Evolutionary conservation across 2,329 filamentous ascomycete species (phyloP).

Genomic region (Fusarium stilboides): DNA sequence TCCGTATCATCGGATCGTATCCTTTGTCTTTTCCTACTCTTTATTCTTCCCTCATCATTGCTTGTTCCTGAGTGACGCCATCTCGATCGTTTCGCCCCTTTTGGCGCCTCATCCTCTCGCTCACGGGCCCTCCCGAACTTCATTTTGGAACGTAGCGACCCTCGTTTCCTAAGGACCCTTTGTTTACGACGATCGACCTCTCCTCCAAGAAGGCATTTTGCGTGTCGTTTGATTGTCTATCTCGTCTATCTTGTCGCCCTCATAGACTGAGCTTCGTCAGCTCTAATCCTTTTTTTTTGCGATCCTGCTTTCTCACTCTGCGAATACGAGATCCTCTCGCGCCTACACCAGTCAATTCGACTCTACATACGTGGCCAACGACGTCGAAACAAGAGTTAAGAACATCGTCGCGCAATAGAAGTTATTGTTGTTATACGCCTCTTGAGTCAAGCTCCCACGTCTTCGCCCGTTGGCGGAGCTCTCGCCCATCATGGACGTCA

Average conservation of each 20-base stretch:
- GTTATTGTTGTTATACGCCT: not conserved
- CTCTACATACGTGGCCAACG: conserved; percentile 12
- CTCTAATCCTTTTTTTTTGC: conserved; percentile 18
- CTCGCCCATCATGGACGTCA: conserved; percentile 45
- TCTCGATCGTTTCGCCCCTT: conserved; percentile 39
- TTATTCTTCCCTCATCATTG: conserved; percentile 29
- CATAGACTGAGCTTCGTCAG: conserved; percentile 20
- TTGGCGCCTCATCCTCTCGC: conserved; percentile 35
- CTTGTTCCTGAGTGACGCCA: conserved; percentile 41
- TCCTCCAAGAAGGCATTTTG: conserved; percentile 15
- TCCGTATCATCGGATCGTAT: conserved; percentile 36
- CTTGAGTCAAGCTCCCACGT: conserved; percentile 31
- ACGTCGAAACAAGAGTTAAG: not conserved
- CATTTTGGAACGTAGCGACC: conserved; percentile 31
- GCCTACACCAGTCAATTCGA: conserved; percentile 15
- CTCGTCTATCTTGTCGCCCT: conserved; percentile 2
- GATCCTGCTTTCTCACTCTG: conserved; percentile 21
- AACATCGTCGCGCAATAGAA: not conserved
- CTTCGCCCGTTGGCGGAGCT: conserved; percentile 48
- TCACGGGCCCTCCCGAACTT: conserved; percentile 27
- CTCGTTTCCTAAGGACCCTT: conserved; percentile 35
- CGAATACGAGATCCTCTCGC: conserved; percentile 36
- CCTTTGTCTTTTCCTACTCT: conserved; percentile 27
- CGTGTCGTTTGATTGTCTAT: conserved; percentile 25
- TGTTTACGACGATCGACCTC: conserved; percentile 18